Base-by-base conservation (phyloP, 148 eudicot genomes). In the Rhododendron vialii region DNA sequence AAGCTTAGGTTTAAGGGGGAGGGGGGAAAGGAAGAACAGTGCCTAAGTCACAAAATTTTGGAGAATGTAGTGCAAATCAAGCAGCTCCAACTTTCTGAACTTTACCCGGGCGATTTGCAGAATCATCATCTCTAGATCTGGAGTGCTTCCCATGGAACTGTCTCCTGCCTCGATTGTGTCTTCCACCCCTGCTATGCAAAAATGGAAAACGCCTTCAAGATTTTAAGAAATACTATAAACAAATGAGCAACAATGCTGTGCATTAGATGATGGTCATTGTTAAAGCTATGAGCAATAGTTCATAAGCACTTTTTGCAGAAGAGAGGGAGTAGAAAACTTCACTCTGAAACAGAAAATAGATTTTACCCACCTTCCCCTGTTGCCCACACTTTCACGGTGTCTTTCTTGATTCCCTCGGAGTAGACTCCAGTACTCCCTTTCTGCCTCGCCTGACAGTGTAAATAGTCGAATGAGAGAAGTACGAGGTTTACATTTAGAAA, bases 381-480 rank as follows among this genome's bases (percentile, higher is more conserved):
- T 84, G 87, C 92, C 90, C 65, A 86, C 90, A 83, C 86, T 91
- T 2, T 78, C 86, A 33, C 88, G 86, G 81, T 87, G 84, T 35
- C 87, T 89, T 30, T 87, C 92, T 87, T 95, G 96, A 83, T 83
- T 84, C 33, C 86, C 87, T 67, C 89, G 92, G 57, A 95, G 91
- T 63, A 87, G 88, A 88, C 86, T 91, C 99, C 99, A 97, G 85
- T 95, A 97, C 77, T 93, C 95, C 89, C 90, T 97, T 89, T 97
- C 99, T 28, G 98, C 95, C 33, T 94, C 94, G 83, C 98, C 99
- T 97, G 91, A 78, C 43, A 53, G 36, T 26, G 87, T 18, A 74
- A 80, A 87, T 80, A 9, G 63, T 24, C 51, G 30, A 81, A 83
- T 5, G 5, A 6, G 47, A 53, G 36, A 9, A 1, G 17, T 14